Conservation (phyloP, 2,329 filamentous ascomycete species). For the Trichoderma cornu-damae region DNA sequence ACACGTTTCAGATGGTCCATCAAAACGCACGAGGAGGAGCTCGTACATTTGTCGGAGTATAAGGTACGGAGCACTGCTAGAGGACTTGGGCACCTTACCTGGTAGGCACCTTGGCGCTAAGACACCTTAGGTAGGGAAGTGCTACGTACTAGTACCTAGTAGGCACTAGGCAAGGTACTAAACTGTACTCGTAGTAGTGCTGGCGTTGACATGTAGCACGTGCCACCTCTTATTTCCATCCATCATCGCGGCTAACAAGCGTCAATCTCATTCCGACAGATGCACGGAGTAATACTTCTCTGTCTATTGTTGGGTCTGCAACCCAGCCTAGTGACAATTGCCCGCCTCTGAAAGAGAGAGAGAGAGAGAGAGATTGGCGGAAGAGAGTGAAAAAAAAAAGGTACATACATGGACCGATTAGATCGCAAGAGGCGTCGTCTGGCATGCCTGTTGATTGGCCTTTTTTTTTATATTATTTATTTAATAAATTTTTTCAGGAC, state of each 20-base stretch:
- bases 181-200: not conserved
- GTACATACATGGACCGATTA: not conserved
- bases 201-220: constrained; percentile 11
- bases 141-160: too few relatives aligned
- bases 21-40: not conserved
- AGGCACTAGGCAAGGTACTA: too few relatives aligned
- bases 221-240: constrained; percentile 14
- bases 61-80: too few relatives aligned
- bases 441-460: constrained; percentile 7
- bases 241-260: constrained; percentile 14
- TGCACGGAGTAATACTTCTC: too few relatives aligned
- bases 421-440: constrained; percentile 9
- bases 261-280: constrained; percentile 9
- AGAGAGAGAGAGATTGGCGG: not conserved
- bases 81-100: too few relatives aligned
- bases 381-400: not conserved
- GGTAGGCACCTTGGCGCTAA: too few relatives aligned
- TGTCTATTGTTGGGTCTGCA: constrained; percentile 16
- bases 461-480: too few relatives aligned
- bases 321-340: constrained; percentile 10
- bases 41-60: not conserved
- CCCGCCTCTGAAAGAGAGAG: not conserved
- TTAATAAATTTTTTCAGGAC: too few relatives aligned
- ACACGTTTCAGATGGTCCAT: constrained; percentile 2
- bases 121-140: too few relatives aligned